phyloP scores from a whole-genome alignment of 202 grass and related monocot species.

The Saccharum hybrid region DNA sequence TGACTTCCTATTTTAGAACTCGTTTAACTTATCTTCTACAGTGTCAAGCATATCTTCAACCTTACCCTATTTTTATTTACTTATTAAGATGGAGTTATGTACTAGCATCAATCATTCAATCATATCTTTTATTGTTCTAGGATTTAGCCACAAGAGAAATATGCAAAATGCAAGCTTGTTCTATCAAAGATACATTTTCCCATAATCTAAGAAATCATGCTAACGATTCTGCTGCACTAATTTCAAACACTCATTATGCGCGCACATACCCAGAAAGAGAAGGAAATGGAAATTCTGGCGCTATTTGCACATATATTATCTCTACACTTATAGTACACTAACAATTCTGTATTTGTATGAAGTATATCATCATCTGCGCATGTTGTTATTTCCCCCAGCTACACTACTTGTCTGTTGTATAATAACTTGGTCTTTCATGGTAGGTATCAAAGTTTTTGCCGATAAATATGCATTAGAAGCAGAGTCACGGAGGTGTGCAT shows the following conservation, averaged over 20 bases:
- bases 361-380: neutral
- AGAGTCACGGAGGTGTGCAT: constrained; percentile 63
- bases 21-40: neutral
- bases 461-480: constrained; percentile 71
- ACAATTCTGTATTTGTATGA: neutral
- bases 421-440: constrained; percentile 22
- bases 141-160: constrained; percentile 10
- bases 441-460: constrained; percentile 80
- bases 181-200: constrained; percentile 8
- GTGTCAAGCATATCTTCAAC: neutral
- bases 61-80: constrained; percentile 10
- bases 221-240: constrained; percentile 7
- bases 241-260: neutral
- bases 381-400: neutral
- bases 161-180: constrained; percentile 8
- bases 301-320: constrained; percentile 11
- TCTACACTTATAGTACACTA: neutral
- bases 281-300: neutral
- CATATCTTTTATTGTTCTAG: neutral
- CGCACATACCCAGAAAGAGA: neutral
- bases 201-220: constrained; percentile 16
- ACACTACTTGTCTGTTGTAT: constrained; percentile 1
- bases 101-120: neutral
- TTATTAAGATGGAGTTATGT: constrained; percentile 14
- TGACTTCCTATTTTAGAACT: neutral